Base-by-base conservation (phyloP, 306 rosid species). In the Castanopsis chinensis region DNA sequence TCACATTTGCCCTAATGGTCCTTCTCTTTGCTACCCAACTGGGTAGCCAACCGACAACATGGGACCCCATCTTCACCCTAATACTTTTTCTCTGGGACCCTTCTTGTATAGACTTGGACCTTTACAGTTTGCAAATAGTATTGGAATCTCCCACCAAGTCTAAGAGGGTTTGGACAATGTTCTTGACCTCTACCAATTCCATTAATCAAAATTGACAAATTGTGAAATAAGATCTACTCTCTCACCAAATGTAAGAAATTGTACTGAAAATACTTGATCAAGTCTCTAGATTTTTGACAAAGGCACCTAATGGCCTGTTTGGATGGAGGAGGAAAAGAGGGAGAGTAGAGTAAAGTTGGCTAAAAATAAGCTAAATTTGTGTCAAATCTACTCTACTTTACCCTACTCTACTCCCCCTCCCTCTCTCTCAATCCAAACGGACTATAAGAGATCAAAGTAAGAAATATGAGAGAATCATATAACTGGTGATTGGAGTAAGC, bases 11-110 rank as follows among this genome's bases (percentile, higher is more conserved):
- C 35, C 76, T 71, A 72, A 73, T 85, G 88, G 93, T 82, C 92
- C 85, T 77, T 82, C 78, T 78, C 86, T 72, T 12, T 90, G 97
- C 86, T 51, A 67, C 93, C 88, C 81, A 76, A 86, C 63, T 84
- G 88, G 87, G 90, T 74, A 28, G 76, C 95, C 91, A 85, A 27
- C 83, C 85, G 93, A 90, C 97, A 90, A 5, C 2, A 43, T 71
- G 89, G 97, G 91, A 60, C 97, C 94, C 43, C 1, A 1, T 14
- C 20, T 45, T 67, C 54, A 17, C 74, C 21, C 68, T 54, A 7
- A n/a, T 27, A 54, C 77, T 75, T 69, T 77, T 23, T 61, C 33
- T 6, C 69, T 52, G 81, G 91, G 86, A 79, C 81, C 87, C 75
- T n/a, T 21, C 59, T 63, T 51, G 43, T 27, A 45, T 52, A 52